These are phyloP conservation scores for Leucocoprinus sp. DNA, from an alignment of 768 basidiomycete genomes.

Conservation along the genomic window DNA sequence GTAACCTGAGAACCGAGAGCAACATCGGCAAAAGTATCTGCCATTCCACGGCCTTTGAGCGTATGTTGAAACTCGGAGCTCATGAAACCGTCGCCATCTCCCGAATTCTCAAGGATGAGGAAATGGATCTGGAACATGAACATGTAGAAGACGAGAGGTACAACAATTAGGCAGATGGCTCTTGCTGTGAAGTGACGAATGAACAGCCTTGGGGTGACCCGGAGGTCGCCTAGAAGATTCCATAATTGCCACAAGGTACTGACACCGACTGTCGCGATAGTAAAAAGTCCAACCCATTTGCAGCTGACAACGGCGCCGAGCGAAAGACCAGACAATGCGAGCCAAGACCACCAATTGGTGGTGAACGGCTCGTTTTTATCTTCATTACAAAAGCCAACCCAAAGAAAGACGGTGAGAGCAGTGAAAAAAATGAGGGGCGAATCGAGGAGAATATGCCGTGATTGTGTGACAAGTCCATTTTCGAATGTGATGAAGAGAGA, in stretches of 20 bases:
- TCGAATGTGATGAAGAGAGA: slow-evolving; percentile 92
- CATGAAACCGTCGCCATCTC: slow-evolving; percentile 99
- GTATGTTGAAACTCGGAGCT: slow-evolving; percentile 98
- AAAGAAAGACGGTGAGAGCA: slow-evolving; percentile 78
- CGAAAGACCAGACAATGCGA: slow-evolving; percentile 76
- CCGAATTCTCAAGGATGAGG: slow-evolving; percentile 76
- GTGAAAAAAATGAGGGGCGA: slow-evolving; percentile 99
- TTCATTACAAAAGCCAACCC: slow-evolving; percentile 88
- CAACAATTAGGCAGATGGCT: slow-evolving; percentile 78
- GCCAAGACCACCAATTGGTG: slow-evolving; percentile 87
- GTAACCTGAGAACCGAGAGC: slow-evolving; percentile 76
- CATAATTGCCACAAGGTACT: slow-evolving; percentile 84
- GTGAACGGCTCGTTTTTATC: slow-evolving; percentile 82
- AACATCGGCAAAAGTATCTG: slow-evolving; percentile 92
- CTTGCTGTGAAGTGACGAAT: slow-evolving; percentile 82
- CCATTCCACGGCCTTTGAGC: slow-evolving; percentile 80
- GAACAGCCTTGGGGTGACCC: slow-evolving; percentile 68
- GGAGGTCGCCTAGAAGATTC: slow-evolving; percentile 80
- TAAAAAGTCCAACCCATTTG: slow-evolving; percentile 99
- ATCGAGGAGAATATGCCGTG: slow-evolving; percentile 93
- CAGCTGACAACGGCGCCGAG: slow-evolving; percentile 90
- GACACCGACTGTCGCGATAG: slow-evolving; percentile 87
- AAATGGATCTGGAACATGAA: slow-evolving; percentile 96
- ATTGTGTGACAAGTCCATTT: slow-evolving; percentile 93
- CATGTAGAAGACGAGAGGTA: slow-evolving; percentile 92